Conservation (phyloP, 164 flowering plant genomes). For the Saururus chinensis region DNA sequence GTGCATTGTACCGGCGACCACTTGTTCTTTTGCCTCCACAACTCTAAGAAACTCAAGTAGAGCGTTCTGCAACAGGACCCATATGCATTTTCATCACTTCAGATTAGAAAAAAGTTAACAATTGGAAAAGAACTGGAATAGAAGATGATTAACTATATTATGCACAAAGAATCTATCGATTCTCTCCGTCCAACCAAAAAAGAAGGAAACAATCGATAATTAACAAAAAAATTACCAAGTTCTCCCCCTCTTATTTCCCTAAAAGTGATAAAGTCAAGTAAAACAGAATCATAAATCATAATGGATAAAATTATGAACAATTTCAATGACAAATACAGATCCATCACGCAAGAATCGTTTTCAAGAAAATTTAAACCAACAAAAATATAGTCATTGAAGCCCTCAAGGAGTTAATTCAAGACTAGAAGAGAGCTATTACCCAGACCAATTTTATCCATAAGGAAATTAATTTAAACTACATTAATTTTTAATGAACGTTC, state of each 20-base stretch:
- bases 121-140: not conserved
- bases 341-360: not conserved
- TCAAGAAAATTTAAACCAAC: not conserved
- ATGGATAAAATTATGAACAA: not conserved
- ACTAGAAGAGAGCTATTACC: too few species aligned
- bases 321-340: not conserved
- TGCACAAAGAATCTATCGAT: not conserved
- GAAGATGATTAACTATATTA: too few species aligned
- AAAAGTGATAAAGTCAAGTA: not conserved
- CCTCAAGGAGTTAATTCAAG: too few species aligned
- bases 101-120: not conserved
- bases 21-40: conserved; percentile 64
- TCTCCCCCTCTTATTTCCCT: not conserved
- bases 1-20: conserved; percentile 60
- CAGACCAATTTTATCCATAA: too few species aligned
- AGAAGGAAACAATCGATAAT: too few species aligned
- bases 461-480: too few species aligned
- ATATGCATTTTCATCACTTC: not conserved
- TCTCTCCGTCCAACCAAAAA: not conserved
- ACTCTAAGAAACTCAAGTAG: conserved; percentile 54
- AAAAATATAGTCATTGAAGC: not conserved
- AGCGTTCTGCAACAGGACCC: conserved; percentile 37
- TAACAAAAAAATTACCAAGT: not conserved
- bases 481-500: too few species aligned
- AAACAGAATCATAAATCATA: not conserved